Evolutionary conservation across 768 basidiomycete species (phyloP).

Genomic region (Xerocomus brunneocitrinus): DNA sequence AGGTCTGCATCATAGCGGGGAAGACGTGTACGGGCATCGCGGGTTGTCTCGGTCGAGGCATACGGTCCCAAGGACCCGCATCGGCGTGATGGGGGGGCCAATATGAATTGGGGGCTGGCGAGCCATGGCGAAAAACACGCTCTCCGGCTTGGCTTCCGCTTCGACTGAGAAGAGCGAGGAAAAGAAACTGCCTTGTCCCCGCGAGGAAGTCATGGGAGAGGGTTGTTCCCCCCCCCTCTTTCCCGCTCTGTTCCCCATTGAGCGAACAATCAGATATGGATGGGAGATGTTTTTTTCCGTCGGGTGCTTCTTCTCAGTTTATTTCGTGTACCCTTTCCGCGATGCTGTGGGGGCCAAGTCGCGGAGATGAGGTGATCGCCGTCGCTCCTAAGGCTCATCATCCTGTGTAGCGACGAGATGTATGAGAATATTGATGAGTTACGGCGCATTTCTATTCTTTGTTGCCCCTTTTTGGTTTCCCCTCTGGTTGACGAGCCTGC

Average conservation of each 20-base stretch:
- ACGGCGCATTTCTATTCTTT: not conserved
- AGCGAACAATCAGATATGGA: not conserved
- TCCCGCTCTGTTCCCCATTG: slow-evolving; percentile 8
- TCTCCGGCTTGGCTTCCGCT: not conserved
- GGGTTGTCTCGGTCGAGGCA: not conserved
- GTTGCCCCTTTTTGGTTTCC: not conserved
- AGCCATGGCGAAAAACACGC: slow-evolving; percentile 1
- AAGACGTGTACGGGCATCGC: slow-evolving; percentile 10
- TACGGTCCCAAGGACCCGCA: slow-evolving; percentile 10
- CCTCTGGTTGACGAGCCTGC: not conserved
- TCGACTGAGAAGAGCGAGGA: not conserved
- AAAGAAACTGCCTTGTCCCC: slow-evolving; percentile 1
- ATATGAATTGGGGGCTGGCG: not conserved
- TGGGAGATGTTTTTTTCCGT: not conserved
- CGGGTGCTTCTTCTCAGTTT: not conserved
- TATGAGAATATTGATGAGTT: not conserved
- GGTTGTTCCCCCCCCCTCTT: not conserved
- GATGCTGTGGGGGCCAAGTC: slow-evolving; percentile 12
- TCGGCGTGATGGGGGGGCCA: slow-evolving; percentile 7
- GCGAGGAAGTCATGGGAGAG: slow-evolving; percentile 1
- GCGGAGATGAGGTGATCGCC: slow-evolving; percentile 30
- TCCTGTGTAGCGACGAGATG: slow-evolving; percentile 7
- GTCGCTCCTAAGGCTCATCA: slow-evolving; percentile 17
- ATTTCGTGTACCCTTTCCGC: slow-evolving; percentile 7
- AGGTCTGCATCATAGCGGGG: slow-evolving; percentile 14